Evolutionary conservation across 2,329 filamentous ascomycete species (phyloP).

Genomic region (Fusarium sp.): DNA sequence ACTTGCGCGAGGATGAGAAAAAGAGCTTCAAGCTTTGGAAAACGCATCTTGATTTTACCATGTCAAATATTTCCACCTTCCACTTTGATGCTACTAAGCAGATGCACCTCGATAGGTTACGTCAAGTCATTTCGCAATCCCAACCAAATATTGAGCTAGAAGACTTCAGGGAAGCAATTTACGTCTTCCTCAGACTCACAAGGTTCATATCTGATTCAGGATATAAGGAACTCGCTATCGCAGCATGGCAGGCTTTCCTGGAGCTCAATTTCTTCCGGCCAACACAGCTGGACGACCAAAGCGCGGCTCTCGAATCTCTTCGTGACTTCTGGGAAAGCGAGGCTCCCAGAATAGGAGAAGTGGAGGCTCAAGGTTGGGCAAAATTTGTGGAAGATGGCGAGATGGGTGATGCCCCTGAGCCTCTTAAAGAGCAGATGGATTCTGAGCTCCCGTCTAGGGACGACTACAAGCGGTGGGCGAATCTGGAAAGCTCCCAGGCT

Average conservation of each 20-base stretch:
- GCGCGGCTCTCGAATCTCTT: conserved; percentile 62
- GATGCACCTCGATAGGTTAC: conserved; percentile 68
- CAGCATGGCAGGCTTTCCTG: conserved; percentile 84
- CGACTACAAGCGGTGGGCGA: conserved; percentile 65
- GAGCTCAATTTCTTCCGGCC: conserved; percentile 78
- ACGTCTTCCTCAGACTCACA: conserved; percentile 82
- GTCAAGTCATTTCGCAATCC: conserved; percentile 26
- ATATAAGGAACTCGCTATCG: conserved; percentile 81
- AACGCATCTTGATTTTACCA: conserved; percentile 78
- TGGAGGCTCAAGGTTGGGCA: conserved; percentile 77
- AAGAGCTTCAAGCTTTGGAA: conserved; percentile 75
- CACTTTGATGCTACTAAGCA: conserved; percentile 74
- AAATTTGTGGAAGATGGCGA: conserved; percentile 59
- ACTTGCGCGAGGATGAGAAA: conserved; percentile 52
- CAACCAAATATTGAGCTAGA: not conserved
- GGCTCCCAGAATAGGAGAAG: conserved; percentile 81
- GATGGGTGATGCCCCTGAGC: conserved; percentile 59
- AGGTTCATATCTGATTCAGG: conserved; percentile 81
- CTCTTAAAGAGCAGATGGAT: conserved; percentile 27
- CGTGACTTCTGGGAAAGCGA: conserved; percentile 91
- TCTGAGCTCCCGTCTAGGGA: conserved; percentile 54
- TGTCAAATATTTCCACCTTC: conserved; percentile 76
- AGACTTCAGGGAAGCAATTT: conserved; percentile 60
- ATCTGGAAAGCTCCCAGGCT: conserved; percentile 66
- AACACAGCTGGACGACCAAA: conserved; percentile 42